Percentiles rank a stretch among this genome's conserved stretches.
Evolutionary conservation across 345 rosid species (phyloP).

Genomic region (Salix purpurea): DNA sequence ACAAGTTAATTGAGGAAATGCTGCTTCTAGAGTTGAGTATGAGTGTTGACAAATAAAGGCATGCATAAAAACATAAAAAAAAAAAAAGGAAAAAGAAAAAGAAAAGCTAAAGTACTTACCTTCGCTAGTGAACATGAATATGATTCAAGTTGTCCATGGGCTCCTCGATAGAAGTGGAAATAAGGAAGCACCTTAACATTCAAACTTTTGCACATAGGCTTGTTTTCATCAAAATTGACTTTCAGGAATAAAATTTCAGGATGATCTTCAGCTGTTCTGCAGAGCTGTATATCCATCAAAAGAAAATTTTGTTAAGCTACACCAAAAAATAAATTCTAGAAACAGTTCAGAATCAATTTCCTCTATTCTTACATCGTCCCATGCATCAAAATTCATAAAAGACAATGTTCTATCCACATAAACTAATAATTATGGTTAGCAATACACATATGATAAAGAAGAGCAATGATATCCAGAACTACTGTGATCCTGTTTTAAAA

Average conservation of each 20-base stretch:
- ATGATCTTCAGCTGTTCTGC: conserved; percentile 73
- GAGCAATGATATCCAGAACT: background rate
- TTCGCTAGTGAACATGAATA: conserved; percentile 89
- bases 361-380: background rate
- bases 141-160: conserved; percentile 78
- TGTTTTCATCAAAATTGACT: conserved; percentile 88
- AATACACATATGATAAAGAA: background rate
- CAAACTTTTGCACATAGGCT: conserved; percentile 86
- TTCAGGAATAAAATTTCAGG: conserved; percentile 74
- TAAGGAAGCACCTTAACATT: conserved; percentile 84
- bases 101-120: conserved; percentile 31
- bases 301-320: background rate
- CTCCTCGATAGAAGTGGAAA: conserved; percentile 87
- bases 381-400: background rate
- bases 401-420: background rate
- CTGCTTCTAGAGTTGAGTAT: background rate
- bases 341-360: background rate
- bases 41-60: background rate
- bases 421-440: no score
- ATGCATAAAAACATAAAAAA: background rate
- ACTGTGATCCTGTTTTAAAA: background rate
- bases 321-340: background rate
- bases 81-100: no score
- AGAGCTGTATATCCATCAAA: conserved; percentile 48
- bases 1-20: background rate